Evolutionary conservation across 31 red algal species (phyloP), one percentile per base, ranked within the genome.

Genomic region (Endocladia muricata): DNA sequence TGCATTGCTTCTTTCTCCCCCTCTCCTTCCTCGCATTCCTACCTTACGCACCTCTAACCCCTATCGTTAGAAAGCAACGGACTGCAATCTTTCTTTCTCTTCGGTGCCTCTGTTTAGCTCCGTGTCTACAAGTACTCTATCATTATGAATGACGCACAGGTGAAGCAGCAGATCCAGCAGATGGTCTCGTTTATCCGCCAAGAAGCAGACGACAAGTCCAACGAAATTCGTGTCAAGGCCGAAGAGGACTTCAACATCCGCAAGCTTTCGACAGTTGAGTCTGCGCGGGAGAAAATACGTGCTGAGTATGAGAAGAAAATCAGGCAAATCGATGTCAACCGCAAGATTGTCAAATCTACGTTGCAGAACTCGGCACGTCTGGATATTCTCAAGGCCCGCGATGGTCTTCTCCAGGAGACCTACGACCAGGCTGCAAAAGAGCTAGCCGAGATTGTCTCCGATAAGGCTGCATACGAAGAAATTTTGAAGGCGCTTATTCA

Each of bases 231-330:
- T 31, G 81, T 86, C 37, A 98, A 98, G 70, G 89, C 95, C n/a
- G 95, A 98, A 74, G 95, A 98, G 55, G 95, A 98, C 52, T 98
- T 98, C 85, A 93, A 98, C 76, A 90, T 94, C 63, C 90, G 95
- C 48, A 98, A 98, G 76, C 91, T 98, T 41, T 86, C 70, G 26
- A 37, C 85, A 47, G 86, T 98, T 42, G 90, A 98, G 54, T 82
- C 84, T 47, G 84, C 84, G 3, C 85, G 91, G 44, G 85, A 86
- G 81, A 89, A 90, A 71, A 98, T 98, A 57, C 85, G 95, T 42
- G 90, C 81, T 32, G 95, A 98, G 52, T 98, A 94, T 61, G 95
- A 91, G 51, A 81, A 84, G 58, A 98, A 94, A 91, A 72, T 78
- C 57, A 94, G 91, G 74, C 90, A 91, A 70, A 90, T 94, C 47